These are phyloP conservation scores for Aurantiochytrium sp. DNA, from an alignment of 108 stramenopile genomes.

Conservation along the genomic window DNA sequence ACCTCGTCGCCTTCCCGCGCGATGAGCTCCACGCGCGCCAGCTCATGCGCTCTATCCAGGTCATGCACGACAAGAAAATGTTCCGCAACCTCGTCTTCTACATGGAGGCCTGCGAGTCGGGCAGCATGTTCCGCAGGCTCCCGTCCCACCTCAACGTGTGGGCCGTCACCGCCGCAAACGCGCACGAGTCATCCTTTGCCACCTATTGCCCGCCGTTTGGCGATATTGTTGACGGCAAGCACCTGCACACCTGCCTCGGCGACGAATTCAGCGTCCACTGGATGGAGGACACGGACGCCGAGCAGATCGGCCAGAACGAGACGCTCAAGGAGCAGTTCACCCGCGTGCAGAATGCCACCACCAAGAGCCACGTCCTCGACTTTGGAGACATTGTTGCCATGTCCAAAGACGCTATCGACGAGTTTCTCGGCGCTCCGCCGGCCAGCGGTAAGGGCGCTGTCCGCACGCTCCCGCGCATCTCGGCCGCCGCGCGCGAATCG, in stretches of 20 bases:
- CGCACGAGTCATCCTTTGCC: conserved; percentile 39
- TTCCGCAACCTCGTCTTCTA: conserved; percentile 44
- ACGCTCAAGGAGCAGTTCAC: conserved; percentile 38
- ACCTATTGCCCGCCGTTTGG: conserved; percentile 39
- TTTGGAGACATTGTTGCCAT: conserved; percentile 24
- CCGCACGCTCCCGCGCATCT: background rate
- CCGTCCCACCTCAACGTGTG: conserved; percentile 38
- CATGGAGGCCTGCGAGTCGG: conserved; percentile 50
- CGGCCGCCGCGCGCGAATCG: background rate
- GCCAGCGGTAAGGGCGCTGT: background rate
- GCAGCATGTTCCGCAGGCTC: conserved; percentile 43
- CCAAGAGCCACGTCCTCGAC: conserved; percentile 40
- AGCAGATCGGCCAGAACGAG: conserved; percentile 29
- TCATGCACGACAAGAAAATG: conserved; percentile 40
- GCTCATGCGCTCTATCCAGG: conserved; percentile 28
- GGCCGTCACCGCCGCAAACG: conserved; percentile 42
- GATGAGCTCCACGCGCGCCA: conserved; percentile 39
- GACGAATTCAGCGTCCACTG: conserved; percentile 46
- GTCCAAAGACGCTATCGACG: background rate
- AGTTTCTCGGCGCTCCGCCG: background rate
- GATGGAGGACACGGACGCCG: conserved; percentile 46
- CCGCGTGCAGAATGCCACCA: conserved; percentile 32
- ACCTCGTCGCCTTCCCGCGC: conserved; percentile 43
- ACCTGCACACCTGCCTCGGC: conserved; percentile 42
- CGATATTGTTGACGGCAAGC: conserved; percentile 31